Base-by-base conservation (phyloP, 345 rosid species). In the Aurinia saxatilis region DNA sequence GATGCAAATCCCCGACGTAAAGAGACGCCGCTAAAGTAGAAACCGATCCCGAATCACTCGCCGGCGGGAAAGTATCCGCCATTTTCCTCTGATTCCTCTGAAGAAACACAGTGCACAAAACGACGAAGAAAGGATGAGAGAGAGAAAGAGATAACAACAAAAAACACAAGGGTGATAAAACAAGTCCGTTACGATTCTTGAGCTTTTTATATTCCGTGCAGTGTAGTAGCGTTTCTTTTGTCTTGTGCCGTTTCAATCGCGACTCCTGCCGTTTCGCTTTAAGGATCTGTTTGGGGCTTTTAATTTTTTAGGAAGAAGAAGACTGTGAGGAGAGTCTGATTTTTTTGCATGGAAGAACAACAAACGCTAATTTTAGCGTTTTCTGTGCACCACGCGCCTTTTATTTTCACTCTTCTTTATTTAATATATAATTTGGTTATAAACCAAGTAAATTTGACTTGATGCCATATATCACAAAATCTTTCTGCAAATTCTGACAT, bases 1-100 rank as follows among this genome's bases (percentile, higher is more conserved):
- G 87, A 53, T 80, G 88, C 57, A 90, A 73, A 72, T 90, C 91
- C 3, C 95, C 95, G 9, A 90, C 86, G 74, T 84, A 84, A 27
- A 86, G 74, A 21, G 91, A 84, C 46, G 74, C 77, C 50, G 75
- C 73, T 33, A 70, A 2, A 5, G 45, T 5, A 62, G 49, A 62
- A 50, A 5, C 27, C 67, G 67, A 62, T 13, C 25, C 48, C 8
- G 80, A 66, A 31, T 80, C 50, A 48, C 62, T 55, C 63, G 74
- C 68, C 63, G 79, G 36, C 51, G 56, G 30, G 21, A 77, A 49
- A 35, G 80, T 70, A 75, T 65, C 75, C 70, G 83, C 85, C 90
- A 78, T 81, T 54, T 54, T 49, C 29, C 18, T 63, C 21, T 23
- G 45, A 51, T 65, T 30, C 36, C 57, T 52, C 50, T 5, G 6